Percentiles rank a stretch among this genome's conserved stretches.
Evolutionary conservation across 768 basidiomycete species (phyloP).

Genomic region (Suillus clintonianus): DNA sequence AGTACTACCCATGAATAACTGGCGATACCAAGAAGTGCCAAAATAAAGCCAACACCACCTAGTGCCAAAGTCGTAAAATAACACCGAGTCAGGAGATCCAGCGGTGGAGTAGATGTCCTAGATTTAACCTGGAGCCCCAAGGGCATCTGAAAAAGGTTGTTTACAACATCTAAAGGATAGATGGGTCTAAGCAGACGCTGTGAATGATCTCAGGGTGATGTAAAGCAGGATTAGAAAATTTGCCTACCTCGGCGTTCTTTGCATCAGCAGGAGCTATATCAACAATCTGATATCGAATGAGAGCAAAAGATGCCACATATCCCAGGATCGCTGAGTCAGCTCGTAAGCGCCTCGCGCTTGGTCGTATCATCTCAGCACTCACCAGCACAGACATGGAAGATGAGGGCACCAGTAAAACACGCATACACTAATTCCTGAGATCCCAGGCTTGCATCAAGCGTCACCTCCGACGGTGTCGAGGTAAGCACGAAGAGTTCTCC

Average conservation of each 20-base stretch:
- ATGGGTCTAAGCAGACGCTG: not conserved
- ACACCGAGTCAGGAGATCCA: conserved; percentile 25
- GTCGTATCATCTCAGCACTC: conserved; percentile 3
- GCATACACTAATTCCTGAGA: conserved; percentile 27
- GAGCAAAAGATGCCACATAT: conserved; percentile 28
- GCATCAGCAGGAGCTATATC: conserved; percentile 6
- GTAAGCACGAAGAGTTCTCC: conserved; percentile 29
- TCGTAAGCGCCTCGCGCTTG: not conserved
- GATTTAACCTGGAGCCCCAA: not conserved
- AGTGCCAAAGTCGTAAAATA: conserved; percentile 29
- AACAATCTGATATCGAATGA: conserved; percentile 28
- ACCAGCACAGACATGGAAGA: conserved; percentile 33
- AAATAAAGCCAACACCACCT: conserved; percentile 23
- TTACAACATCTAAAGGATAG: not conserved
- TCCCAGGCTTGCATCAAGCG: not conserved
- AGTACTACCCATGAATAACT: conserved; percentile 26
- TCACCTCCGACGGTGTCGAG: conserved; percentile 20
- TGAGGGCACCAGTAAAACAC: conserved; percentile 30
- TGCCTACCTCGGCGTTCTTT: not conserved
- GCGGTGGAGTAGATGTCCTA: conserved; percentile 7
- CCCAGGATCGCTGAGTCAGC: conserved; percentile 24
- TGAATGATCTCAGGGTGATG: not conserved
- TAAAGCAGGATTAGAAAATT: not conserved
- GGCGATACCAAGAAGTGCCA: conserved; percentile 27
- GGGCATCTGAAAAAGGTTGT: not conserved